These are phyloP conservation scores for Rhizophagus sp. DNA, from an alignment of 192 early-diverging fungal species.

Conservation along the genomic window DNA sequence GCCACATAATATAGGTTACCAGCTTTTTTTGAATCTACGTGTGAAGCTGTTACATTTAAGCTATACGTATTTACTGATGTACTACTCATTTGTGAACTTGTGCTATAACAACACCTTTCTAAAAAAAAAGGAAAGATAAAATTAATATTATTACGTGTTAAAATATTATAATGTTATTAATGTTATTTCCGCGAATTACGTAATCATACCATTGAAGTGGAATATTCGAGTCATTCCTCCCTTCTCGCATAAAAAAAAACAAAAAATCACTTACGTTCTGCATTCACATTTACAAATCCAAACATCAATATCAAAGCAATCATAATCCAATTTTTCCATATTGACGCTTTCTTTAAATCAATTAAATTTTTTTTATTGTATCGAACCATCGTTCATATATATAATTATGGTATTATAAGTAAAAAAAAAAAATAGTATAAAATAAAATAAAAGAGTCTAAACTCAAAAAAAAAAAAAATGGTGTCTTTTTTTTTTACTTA, in stretches of 20 bases:
- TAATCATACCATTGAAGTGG: not conserved
- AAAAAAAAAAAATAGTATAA: too few relatives aligned
- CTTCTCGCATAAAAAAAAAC: not conserved
- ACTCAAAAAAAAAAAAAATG: too few relatives aligned
- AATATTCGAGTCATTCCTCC: too few relatives aligned
- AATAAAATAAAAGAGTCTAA: too few relatives aligned
- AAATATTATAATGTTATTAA: too few relatives aligned
- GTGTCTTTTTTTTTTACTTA: too few relatives aligned
- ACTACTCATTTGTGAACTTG: not conserved
- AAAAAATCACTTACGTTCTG: not conserved
- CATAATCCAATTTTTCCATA: not conserved
- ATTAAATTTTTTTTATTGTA: not conserved
- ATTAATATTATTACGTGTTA: not conserved
- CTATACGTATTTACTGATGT: not conserved
- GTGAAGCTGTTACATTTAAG: constrained; percentile 16
- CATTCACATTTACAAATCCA: not conserved
- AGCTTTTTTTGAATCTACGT: not conserved
- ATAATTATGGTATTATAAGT: not conserved
- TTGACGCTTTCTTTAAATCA: not conserved
- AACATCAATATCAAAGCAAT: not conserved
- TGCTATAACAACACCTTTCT: not conserved
- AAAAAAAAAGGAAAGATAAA: not conserved
- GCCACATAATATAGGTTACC: not conserved
- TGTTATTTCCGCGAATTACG: not conserved
- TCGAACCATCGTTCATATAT: not conserved